Conservation (phyloP, 2,329 filamentous ascomycete genomes). For the Trichoderma aggressivum region DNA sequence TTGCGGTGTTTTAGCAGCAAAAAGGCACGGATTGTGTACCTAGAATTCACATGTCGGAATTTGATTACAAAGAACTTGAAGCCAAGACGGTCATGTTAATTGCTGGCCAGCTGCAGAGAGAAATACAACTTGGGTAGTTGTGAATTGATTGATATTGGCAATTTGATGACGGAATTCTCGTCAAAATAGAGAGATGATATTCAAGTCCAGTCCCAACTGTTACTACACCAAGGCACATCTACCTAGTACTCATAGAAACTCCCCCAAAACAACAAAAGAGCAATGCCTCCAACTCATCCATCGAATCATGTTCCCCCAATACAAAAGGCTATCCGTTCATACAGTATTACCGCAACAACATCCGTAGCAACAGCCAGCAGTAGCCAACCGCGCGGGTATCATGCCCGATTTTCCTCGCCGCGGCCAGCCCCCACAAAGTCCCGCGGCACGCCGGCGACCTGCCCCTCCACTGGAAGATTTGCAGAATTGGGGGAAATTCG, state of each 20-base stretch:
- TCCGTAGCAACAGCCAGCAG: neutral
- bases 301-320: neutral
- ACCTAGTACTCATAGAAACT: neutral
- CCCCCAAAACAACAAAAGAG: neutral
- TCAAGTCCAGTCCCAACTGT: neutral
- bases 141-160: neutral
- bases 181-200: neutral
- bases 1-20: neutral
- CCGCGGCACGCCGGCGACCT: conserved; percentile 7
- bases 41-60: neutral
- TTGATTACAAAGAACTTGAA: neutral
- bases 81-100: neutral
- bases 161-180: neutral
- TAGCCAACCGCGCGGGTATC: conserved; percentile 14
- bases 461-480: neutral
- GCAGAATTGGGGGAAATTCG: neutral
- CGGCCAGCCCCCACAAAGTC: neutral
- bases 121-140: neutral
- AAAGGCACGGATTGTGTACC: neutral
- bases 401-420: neutral
- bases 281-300: neutral
- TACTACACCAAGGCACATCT: neutral
- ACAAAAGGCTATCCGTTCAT: neutral
- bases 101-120: neutral
- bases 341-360: neutral